A percentile compares a stretch with the other conserved stretches of the same genome.
Conservation (phyloP, 371 early-diverging fungal species). For the Zychaea mexicana region DNA sequence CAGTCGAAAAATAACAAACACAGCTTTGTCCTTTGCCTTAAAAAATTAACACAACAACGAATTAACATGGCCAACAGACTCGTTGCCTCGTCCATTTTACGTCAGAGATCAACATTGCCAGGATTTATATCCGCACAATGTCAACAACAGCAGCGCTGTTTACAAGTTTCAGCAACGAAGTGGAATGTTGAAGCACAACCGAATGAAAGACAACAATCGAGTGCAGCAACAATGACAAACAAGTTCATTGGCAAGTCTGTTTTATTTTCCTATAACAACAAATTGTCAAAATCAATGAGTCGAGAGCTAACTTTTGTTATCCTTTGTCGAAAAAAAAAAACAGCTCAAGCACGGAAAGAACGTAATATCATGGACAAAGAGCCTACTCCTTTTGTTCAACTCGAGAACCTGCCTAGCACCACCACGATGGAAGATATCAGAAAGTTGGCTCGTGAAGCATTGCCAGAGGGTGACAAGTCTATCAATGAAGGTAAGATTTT, state of each 20-base stretch:
- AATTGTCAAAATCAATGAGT: not conserved
- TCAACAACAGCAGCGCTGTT: conserved; percentile 3
- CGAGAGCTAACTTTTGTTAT: too few species aligned
- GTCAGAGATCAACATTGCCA: conserved; percentile 5
- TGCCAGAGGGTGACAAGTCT: conserved; percentile 34
- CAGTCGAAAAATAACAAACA: too few species aligned
- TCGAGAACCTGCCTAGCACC: conserved; percentile 39
- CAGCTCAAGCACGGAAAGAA: conserved; percentile 18
- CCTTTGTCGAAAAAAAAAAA: not conserved
- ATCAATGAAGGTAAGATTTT: conserved; percentile 31
- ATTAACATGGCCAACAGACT: conserved; percentile 6
- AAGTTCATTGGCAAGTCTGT: conserved; percentile 15
- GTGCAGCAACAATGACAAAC: conserved; percentile 8
- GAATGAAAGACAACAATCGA: not conserved
- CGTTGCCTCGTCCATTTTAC: conserved; percentile 1
- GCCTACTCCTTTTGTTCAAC: conserved; percentile 34
- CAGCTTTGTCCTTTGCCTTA: too few species aligned
- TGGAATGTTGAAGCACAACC: not conserved
- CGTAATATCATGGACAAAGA: conserved; percentile 10
- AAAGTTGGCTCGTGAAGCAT: conserved; percentile 49
- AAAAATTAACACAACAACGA: not conserved
- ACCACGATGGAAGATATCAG: conserved; percentile 44
- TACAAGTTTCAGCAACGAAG: not conserved
- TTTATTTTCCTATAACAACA: not conserved
- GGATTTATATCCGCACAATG: not conserved